Base-by-base conservation (phyloP, 495 filamentous ascomycete genomes). In the Sordaria brevicollis region DNA sequence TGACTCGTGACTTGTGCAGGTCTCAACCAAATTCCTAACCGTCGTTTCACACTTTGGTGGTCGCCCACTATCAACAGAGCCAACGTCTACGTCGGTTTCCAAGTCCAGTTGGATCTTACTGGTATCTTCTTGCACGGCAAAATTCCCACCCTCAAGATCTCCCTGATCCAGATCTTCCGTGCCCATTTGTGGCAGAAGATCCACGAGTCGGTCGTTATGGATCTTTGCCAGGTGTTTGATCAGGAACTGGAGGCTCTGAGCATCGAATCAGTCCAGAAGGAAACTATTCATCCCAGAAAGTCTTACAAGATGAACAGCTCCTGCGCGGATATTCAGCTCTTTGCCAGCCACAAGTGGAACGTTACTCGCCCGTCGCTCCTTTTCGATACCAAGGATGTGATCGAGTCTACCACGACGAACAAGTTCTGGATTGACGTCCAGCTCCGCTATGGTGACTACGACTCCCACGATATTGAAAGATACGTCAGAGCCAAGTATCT, bases 281-380 rank as follows among this genome's bases (percentile, higher is more conserved):
- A 99, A 83, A 98, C 95, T 0, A 99, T 99, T 74, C 96, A 99
- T 86, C 96, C 96, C 54, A 88, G 96, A 87, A 99, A 99, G 80
- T 98, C 95, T 0, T 99, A 99, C 86, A 99, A 99, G 87, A 99
- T 99, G 96, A 99, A 99, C 85, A 97, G 94, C 78, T 98, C 95
- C 54, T 99, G 96, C 80, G 96, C 96, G 17, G 96, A 99, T 81
- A 97, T 99, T 72, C 85, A 98, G 57, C 88, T 99, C 43, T 99
- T 99, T 76, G 96, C 96, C 19, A 97, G 92, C 67, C 95, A 97
- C 83, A 99, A 98, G 77, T 99, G 96, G 96, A 97, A 96, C 73
- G 94, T 98, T 49, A 97, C 93, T 5, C 86, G 92, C 21, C 96
- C 96, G 8, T 97, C 95, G 9, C 84, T 97, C 70, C 84, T 98